Base-by-base conservation (phyloP, 192 early-diverging fungal genomes). In the Spizellomyces punctatus region DNA sequence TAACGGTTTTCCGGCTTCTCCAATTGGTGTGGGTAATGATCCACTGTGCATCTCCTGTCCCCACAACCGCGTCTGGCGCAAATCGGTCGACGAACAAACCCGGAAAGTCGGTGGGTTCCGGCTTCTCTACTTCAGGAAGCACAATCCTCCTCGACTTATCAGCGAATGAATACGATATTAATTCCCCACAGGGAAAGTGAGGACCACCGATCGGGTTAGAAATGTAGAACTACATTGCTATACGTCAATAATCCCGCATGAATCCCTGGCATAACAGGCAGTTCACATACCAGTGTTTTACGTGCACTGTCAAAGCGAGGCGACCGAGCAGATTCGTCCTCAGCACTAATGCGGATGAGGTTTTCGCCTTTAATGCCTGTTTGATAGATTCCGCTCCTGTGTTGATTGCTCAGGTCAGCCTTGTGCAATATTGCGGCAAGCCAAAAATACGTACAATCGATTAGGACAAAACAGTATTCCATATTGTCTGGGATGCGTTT, bases 381-480 rank as follows among this genome's bases (percentile, higher is more conserved):
- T 27, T 81, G 73, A 70, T 86, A 91, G 10, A 92, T 77, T 1
- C 79, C 87, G 6, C 79, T 81, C 7, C 79, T 78, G 44, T 46
- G 57, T 46, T 44, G 17, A 54, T 19, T 54, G 27, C 27, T 36
- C 27, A 36, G 27, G 27, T 19, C 12, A 54, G 50, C 50, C 1
- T 2, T 54, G 14, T n/a, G 4, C 50, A 54, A 54, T 54, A n/a
- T 54, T 54, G 50, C 50, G 17, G 50, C 4, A 12, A 54, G 2
- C 12, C 14, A 54, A 54, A 19, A 61, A 16, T 22, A 22, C 59
- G 2, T 61, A 42, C 63, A 65, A 41, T 41, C 91, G 78, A 80
- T 93, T 93, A 66, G 83, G 82, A 73, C 91, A 93, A 67, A 79
- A 88, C 16, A 83, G 80, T 21, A 92, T 75, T 5, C 92, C 91